Percentiles rank a stretch among this genome's conserved stretches.
These are phyloP conservation scores for Silene vulgaris DNA, from an alignment of 179 eudicot genomes.

Conservation along the genomic window DNA sequence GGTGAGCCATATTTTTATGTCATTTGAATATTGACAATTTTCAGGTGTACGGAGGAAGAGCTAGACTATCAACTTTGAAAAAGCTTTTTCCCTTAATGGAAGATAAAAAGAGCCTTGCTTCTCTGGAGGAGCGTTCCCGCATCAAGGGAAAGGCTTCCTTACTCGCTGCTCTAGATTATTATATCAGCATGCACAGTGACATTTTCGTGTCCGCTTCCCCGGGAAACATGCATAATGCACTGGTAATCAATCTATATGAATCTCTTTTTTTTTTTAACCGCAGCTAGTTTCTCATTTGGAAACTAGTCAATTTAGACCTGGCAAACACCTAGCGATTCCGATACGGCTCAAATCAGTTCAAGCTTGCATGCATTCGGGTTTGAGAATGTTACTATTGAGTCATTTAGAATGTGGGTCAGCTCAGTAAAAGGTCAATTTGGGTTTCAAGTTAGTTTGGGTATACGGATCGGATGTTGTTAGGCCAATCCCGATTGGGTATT, in stretches of 20 bases:
- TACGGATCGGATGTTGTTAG: too few relatives aligned
- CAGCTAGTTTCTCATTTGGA: too few relatives aligned
- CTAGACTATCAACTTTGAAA: conserved; percentile 60
- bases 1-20: not conserved
- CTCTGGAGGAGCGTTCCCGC: conserved; percentile 61
- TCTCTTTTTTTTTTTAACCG: too few relatives aligned
- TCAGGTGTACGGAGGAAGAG: conserved; percentile 91
- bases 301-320: too few relatives aligned
- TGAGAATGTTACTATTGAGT: too few relatives aligned
- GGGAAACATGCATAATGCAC: conserved; percentile 96
- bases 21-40: conserved; percentile 11
- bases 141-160: conserved; percentile 90
- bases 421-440: too few relatives aligned
- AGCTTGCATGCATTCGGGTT: too few relatives aligned
- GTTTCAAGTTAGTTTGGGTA: too few relatives aligned
- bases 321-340: too few relatives aligned
- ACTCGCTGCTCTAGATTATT: conserved; percentile 87
- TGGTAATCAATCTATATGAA: conserved; percentile 35
- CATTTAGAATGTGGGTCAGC: too few relatives aligned
- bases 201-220: conserved; percentile 94
- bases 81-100: conserved; percentile 79
- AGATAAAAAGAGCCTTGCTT: conserved; percentile 85
- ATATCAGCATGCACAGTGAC: conserved; percentile 90
- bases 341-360: too few relatives aligned
- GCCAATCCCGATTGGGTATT: too few relatives aligned